Percentiles rank a stretch among this genome's conserved stretches.
Evolutionary conservation across 192 early-diverging fungal genomes (phyloP).

Genomic region (Podila minutissima): DNA sequence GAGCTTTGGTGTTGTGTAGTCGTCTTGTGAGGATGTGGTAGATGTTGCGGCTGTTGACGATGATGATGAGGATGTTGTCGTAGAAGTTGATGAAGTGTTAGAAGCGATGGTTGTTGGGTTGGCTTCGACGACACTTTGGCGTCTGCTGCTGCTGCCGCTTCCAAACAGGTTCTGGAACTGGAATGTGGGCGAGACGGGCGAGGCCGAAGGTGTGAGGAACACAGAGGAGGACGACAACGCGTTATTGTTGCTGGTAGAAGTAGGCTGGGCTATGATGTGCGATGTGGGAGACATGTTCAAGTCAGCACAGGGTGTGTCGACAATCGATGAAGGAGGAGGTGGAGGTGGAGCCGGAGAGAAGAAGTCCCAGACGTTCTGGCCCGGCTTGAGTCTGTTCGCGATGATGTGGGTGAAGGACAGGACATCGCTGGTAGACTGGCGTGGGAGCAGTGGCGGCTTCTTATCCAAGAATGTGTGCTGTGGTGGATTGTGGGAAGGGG

Average conservation of each 20-base stretch:
- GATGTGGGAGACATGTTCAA: background rate
- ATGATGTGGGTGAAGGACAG: slow-evolving; percentile 51
- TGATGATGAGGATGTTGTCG: background rate
- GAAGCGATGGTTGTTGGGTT: background rate
- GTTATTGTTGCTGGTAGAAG: background rate
- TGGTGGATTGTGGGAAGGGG: slow-evolving; percentile 5
- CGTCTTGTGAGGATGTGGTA: background rate
- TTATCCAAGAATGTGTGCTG: slow-evolving; percentile 43
- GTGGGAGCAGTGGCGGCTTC: slow-evolving; percentile 31
- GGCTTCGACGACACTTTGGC: background rate
- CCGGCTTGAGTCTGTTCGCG: slow-evolving; percentile 26
- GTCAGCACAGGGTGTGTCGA: too few species aligned
- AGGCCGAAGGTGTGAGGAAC: slow-evolving; percentile 2
- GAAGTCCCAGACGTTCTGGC: slow-evolving; percentile 45
- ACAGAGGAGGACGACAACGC: background rate
- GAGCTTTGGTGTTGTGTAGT: slow-evolving; percentile 10
- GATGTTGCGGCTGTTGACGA: slow-evolving; percentile 4
- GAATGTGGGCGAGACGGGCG: slow-evolving; percentile 8
- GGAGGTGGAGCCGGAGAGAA: slow-evolving; percentile 10
- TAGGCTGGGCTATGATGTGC: background rate
- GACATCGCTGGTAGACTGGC: slow-evolving; percentile 46
- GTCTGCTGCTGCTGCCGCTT: background rate
- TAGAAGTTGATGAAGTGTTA: background rate
- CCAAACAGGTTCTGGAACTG: background rate
- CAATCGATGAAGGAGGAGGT: background rate